Conservation (phyloP, 768 basidiomycete species). For the Clavulina sp. region DNA sequence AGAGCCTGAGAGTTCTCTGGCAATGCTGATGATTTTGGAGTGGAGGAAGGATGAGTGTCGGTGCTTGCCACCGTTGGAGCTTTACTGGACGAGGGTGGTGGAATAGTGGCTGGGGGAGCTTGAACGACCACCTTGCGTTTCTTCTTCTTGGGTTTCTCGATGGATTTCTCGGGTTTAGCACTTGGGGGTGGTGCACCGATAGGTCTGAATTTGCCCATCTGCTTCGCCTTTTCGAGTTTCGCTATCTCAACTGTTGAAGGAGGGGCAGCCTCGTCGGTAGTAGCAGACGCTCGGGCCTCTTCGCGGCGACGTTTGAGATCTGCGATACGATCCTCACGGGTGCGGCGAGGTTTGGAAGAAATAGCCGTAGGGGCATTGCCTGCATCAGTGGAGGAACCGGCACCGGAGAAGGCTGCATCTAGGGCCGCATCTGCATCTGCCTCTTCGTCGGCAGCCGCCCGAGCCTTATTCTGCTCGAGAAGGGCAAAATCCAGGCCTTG, state of each 20-base stretch:
- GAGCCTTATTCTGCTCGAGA: constrained; percentile 67
- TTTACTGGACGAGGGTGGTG: too few species aligned
- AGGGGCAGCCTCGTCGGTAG: background rate
- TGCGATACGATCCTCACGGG: constrained; percentile 57
- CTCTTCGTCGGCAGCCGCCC: constrained; percentile 28
- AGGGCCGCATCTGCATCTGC: constrained; percentile 56
- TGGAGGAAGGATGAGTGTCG: too few species aligned
- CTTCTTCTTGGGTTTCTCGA: background rate
- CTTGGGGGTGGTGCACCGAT: constrained; percentile 11
- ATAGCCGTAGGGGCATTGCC: constrained; percentile 10
- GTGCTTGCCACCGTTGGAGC: too few species aligned
- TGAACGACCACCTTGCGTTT: too few species aligned
- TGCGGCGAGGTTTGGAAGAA: constrained; percentile 46
- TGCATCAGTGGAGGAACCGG: constrained; percentile 3
- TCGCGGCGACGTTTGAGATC: constrained; percentile 51
- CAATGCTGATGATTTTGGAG: background rate
- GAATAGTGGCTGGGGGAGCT: too few species aligned
- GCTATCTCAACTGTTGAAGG: constrained; percentile 11
- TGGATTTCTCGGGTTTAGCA: background rate
- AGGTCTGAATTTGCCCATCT: constrained; percentile 20
- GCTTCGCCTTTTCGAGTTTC: constrained; percentile 16
- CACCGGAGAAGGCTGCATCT: constrained; percentile 52
- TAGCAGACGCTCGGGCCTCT: constrained; percentile 15
- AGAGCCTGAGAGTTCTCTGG: background rate
- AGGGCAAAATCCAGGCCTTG: constrained; percentile 69